A percentile compares a stretch with the other conserved stretches of the same genome.
These are phyloP conservation scores for Hondaea fermentalgiana DNA, from an alignment of 108 stramenopile species.

Conservation along the genomic window DNA sequence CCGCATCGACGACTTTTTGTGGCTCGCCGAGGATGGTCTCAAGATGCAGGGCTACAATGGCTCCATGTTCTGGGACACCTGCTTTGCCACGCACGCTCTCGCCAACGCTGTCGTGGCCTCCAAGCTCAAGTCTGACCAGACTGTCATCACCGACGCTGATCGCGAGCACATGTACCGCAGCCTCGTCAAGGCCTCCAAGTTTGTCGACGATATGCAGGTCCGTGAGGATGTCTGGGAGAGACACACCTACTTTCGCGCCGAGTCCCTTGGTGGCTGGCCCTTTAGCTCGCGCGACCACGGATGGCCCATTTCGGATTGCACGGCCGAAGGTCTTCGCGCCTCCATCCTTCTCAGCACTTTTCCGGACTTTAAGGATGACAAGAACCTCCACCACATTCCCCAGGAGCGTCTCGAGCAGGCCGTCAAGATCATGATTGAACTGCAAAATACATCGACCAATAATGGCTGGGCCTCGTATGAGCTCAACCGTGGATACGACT, in stretches of 20 bases:
- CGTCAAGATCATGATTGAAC: constrained; percentile 68
- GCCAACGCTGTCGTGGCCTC: constrained; percentile 60
- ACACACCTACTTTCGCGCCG: constrained; percentile 76
- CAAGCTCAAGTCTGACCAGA: neutral
- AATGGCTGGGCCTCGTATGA: constrained; percentile 98
- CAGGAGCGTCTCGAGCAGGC: constrained; percentile 65
- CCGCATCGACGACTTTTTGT: constrained; percentile 85
- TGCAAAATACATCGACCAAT: constrained; percentile 81
- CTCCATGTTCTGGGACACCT: constrained; percentile 93
- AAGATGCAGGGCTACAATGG: constrained; percentile 99
- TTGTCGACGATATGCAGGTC: constrained; percentile 70
- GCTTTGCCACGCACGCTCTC: constrained; percentile 85
- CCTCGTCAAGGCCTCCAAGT: neutral
- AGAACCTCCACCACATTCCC: constrained; percentile 37
- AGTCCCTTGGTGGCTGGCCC: constrained; percentile 94
- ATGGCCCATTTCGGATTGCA: constrained; percentile 98
- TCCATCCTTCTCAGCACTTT: constrained; percentile 30
- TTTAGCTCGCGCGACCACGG: constrained; percentile 93
- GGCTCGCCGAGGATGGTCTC: constrained; percentile 98
- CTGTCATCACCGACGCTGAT: neutral
- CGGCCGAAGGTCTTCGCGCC: constrained; percentile 87
- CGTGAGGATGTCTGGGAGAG: constrained; percentile 60
- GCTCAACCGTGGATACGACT: constrained; percentile 90
- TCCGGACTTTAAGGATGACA: neutral
- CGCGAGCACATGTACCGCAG: neutral